Percentiles rank a stretch among this genome's conserved stretches.
Evolutionary conservation across 2,329 filamentous ascomycete species (phyloP).

Genomic region (Colletotrichum eleusines): DNA sequence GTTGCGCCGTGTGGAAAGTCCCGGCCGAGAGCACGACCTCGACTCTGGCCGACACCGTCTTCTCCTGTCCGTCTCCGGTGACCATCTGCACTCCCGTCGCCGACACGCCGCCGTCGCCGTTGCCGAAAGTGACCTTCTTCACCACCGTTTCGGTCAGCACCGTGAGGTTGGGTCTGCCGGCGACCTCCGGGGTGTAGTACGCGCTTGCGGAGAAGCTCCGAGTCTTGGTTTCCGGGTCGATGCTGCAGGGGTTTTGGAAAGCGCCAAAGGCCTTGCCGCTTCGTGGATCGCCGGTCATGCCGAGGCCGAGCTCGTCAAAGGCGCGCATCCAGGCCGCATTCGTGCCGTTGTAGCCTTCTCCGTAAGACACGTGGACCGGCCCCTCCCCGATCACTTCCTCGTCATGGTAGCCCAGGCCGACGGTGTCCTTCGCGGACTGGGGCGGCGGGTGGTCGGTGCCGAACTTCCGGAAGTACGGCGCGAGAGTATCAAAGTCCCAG

Average conservation of each 20-base stretch:
- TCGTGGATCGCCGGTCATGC: slow-evolving; percentile 51
- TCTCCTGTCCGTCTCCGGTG: slow-evolving; percentile 32
- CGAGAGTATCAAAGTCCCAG: slow-evolving; percentile 47
- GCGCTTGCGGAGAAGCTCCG: slow-evolving; percentile 51
- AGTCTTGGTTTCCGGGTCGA: slow-evolving; percentile 49
- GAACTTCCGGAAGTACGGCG: slow-evolving; percentile 51
- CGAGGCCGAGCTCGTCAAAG: slow-evolving; percentile 51
- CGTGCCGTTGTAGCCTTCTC: slow-evolving; percentile 49
- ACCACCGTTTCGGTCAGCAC: slow-evolving; percentile 44
- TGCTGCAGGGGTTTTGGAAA: slow-evolving; percentile 50
- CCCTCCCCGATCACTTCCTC: slow-evolving; percentile 50
- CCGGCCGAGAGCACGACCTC: slow-evolving; percentile 60
- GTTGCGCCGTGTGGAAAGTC: slow-evolving; percentile 55
- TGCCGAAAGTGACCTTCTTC: slow-evolving; percentile 23
- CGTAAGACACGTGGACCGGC: slow-evolving; percentile 53
- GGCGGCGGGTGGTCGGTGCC: slow-evolving; percentile 48
- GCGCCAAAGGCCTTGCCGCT: slow-evolving; percentile 48
- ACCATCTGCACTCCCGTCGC: slow-evolving; percentile 27
- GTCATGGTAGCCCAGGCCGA: slow-evolving; percentile 50
- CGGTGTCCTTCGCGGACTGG: slow-evolving; percentile 45
- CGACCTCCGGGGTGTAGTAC: slow-evolving; percentile 47
- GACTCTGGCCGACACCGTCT: slow-evolving; percentile 43
- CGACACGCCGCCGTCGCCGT: neutral
- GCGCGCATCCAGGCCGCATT: slow-evolving; percentile 54
- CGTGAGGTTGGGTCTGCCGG: slow-evolving; percentile 43